Evolutionary conservation across 129 eudicot species (phyloP).

Genomic region (Flaveria linearis): DNA sequence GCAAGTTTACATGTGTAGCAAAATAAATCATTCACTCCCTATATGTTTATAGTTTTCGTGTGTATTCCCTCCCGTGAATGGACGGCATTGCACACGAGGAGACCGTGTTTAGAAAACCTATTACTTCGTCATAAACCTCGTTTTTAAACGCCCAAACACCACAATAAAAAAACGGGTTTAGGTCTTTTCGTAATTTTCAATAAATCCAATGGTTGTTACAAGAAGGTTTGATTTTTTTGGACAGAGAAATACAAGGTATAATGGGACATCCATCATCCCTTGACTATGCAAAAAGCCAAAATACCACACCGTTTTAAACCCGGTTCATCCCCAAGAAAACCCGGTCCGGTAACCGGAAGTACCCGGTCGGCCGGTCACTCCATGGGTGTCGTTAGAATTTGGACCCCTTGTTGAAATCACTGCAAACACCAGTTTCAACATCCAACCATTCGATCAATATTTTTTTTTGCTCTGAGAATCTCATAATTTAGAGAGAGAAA

Average conservation of each 20-base stretch:
- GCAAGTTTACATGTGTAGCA: too few species aligned
- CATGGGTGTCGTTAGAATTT: slow-evolving; percentile 27
- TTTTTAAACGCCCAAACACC: too few species aligned
- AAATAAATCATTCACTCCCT: too few species aligned
- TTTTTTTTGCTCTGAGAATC: slow-evolving; percentile 28
- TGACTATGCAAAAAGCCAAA: slow-evolving; percentile 23
- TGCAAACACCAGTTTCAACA: slow-evolving; percentile 36
- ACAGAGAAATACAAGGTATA: slow-evolving; percentile 16
- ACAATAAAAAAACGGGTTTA: background rate
- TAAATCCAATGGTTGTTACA: background rate
- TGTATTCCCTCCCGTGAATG: too few species aligned
- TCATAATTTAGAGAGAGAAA: slow-evolving; percentile 40
- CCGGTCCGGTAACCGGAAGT: slow-evolving; percentile 40
- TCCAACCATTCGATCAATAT: slow-evolving; percentile 39
- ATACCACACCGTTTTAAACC: slow-evolving; percentile 24
- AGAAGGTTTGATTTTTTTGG: background rate
- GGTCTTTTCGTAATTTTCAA: background rate
- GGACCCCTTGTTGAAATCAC: slow-evolving; percentile 47
- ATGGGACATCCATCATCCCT: slow-evolving; percentile 12
- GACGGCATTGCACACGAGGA: too few species aligned
- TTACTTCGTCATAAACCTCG: too few species aligned
- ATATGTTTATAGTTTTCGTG: too few species aligned
- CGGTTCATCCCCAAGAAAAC: slow-evolving; percentile 10
- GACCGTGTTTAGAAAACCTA: too few species aligned
- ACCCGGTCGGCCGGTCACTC: slow-evolving; percentile 41